Percentiles rank a stretch among this genome's conserved stretches.
phyloP scores from a whole-genome alignment of 2,329 filamentous ascomycete species.

The Fusarium cyanostomum region DNA sequence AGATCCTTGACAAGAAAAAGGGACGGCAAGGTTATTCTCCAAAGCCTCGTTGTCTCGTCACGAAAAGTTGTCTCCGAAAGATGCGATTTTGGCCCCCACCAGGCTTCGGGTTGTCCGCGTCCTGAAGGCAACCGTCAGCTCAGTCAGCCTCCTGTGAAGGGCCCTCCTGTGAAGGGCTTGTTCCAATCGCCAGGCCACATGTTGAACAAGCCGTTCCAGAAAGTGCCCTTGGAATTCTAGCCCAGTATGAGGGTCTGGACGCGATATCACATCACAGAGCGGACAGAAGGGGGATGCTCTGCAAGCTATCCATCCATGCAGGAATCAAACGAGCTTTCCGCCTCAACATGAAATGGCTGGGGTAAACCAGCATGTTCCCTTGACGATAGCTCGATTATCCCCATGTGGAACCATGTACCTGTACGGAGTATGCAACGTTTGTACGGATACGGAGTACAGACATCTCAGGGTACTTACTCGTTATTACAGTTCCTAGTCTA shows the following conservation, averaged over 20 bases:
- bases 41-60: conserved; percentile 11
- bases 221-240: background rate
- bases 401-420: conserved; percentile 10
- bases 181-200: background rate
- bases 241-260: conserved; percentile 14
- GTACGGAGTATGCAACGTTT: too few relatives aligned
- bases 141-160: background rate
- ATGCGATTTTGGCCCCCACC: background rate
- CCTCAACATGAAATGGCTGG: conserved; percentile 24
- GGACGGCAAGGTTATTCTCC: background rate
- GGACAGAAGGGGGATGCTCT: conserved; percentile 18
- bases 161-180: conserved; percentile 1
- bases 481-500: conserved; percentile 27
- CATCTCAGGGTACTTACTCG: background rate
- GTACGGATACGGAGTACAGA: conserved; percentile 3
- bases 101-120: conserved; percentile 23
- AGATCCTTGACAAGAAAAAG: conserved; percentile 17
- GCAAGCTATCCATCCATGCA: conserved; percentile 18
- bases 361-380: conserved; percentile 14
- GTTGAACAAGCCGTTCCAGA: background rate
- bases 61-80: background rate
- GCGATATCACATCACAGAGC: background rate
- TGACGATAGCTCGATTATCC: background rate
- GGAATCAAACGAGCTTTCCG: conserved; percentile 12
- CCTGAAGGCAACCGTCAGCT: conserved; percentile 7